These are phyloP conservation scores for Hypocreales sp. DNA, from an alignment of 2,329 filamentous ascomycete species.

Conservation along the genomic window DNA sequence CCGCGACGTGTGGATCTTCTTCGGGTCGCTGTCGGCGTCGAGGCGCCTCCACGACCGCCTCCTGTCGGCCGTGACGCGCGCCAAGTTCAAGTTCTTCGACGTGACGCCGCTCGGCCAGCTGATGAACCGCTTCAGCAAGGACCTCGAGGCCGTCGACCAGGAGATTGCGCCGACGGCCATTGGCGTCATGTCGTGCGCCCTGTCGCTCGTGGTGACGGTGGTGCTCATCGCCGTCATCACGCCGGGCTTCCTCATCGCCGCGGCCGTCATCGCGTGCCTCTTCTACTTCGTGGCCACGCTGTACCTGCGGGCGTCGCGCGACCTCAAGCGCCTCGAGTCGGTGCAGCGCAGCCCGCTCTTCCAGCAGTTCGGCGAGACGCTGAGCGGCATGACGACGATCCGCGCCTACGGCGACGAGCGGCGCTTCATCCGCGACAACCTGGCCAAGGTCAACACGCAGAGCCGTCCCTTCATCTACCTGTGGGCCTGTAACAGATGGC, in stretches of 20 bases:
- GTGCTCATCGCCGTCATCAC: constrained; percentile 78
- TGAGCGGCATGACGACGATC: constrained; percentile 91
- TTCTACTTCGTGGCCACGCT: constrained; percentile 76
- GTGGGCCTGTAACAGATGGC: constrained; percentile 95
- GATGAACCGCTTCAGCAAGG: constrained; percentile 98
- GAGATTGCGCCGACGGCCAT: constrained; percentile 90
- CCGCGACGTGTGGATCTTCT: constrained; percentile 80
- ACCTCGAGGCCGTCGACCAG: constrained; percentile 87
- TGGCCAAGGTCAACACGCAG: constrained; percentile 76
- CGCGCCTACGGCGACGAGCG: constrained; percentile 90
- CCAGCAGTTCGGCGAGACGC: constrained; percentile 93
- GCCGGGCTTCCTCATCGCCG: constrained; percentile 78
- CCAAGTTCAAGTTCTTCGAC: constrained; percentile 96
- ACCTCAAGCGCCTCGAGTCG: constrained; percentile 88
- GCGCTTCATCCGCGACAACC: constrained; percentile 85
- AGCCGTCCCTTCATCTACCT: constrained; percentile 89
- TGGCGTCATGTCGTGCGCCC: constrained; percentile 47
- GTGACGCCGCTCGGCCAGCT: constrained; percentile 88
- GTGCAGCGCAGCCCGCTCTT: constrained; percentile 89
- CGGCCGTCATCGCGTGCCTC: constrained; percentile 64
- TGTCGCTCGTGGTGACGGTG: constrained; percentile 68
- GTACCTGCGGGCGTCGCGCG: constrained; percentile 84
- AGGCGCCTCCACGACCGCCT: constrained; percentile 67
- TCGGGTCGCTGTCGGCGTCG: constrained; percentile 79
- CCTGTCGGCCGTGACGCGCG: constrained; percentile 65